These are phyloP conservation scores for Coemansia sp. DNA, from an alignment of 192 early-diverging fungal species.

Conservation along the genomic window DNA sequence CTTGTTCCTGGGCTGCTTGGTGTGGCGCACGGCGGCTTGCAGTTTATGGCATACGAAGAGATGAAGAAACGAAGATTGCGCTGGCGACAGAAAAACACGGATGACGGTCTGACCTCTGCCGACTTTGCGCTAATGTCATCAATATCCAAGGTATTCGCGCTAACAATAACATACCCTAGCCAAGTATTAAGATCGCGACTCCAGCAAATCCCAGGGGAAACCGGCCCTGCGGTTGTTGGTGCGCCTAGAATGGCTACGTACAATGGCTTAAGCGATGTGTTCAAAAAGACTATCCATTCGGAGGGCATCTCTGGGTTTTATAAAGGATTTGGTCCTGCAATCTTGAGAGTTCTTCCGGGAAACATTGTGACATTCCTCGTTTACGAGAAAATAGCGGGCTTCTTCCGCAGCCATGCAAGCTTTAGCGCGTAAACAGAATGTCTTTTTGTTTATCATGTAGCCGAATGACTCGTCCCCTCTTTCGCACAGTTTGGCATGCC, in stretches of 20 bases:
- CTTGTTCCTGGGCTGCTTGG: slow-evolving; percentile 88
- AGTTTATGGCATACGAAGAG: slow-evolving; percentile 98
- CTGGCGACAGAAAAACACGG: background rate
- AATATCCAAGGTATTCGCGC: slow-evolving; percentile 82
- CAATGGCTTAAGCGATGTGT: slow-evolving; percentile 68
- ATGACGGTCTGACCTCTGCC: slow-evolving; percentile 48
- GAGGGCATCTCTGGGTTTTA: slow-evolving; percentile 87
- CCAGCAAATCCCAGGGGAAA: slow-evolving; percentile 63
- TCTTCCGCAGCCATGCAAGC: slow-evolving; percentile 58
- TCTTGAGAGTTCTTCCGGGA: slow-evolving; percentile 88
- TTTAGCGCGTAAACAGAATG: background rate
- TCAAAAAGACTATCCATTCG: slow-evolving; percentile 65
- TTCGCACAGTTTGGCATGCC: background rate
- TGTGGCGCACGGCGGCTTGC: slow-evolving; percentile 93
- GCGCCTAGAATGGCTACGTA: slow-evolving; percentile 59
- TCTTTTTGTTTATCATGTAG: background rate
- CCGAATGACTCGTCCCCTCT: background rate
- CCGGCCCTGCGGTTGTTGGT: slow-evolving; percentile 29
- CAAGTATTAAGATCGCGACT: slow-evolving; percentile 86
- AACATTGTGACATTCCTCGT: slow-evolving; percentile 96
- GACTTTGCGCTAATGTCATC: slow-evolving; percentile 87
- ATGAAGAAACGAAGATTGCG: slow-evolving; percentile 75
- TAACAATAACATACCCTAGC: slow-evolving; percentile 88
- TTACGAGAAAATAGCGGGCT: slow-evolving; percentile 76
- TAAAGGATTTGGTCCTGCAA: slow-evolving; percentile 86